Conservation (phyloP, 306 rosid genomes). For the Sechiopsis laciniata region DNA sequence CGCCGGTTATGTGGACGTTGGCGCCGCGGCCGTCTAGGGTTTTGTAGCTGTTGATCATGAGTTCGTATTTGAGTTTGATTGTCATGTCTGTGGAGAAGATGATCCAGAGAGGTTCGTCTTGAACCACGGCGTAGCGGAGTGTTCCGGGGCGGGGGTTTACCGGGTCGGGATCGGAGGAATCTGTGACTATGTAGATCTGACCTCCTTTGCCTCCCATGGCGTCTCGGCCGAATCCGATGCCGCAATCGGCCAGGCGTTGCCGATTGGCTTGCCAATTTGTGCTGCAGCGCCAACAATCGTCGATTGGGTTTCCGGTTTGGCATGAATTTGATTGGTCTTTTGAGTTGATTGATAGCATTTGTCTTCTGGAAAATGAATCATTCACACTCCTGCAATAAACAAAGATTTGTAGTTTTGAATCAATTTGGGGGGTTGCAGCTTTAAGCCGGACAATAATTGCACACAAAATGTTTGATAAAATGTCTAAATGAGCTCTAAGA, state of each 20-base stretch:
- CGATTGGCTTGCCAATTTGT: constrained; percentile 55
- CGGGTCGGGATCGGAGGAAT: constrained; percentile 79
- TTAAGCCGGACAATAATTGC: too few species aligned
- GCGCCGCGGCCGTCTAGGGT: constrained; percentile 31
- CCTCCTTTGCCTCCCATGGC: constrained; percentile 91
- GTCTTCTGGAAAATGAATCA: constrained; percentile 49
- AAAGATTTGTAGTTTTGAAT: too few species aligned
- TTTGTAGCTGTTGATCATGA: constrained; percentile 71
- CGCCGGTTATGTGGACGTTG: constrained; percentile 59
- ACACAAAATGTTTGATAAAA: too few species aligned
- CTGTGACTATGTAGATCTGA: constrained; percentile 77
- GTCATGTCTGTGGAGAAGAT: constrained; percentile 65
- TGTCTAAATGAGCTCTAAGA: too few species aligned
- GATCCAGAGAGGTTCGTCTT: constrained; percentile 86
- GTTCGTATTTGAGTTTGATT: constrained; percentile 65
- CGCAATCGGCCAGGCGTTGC: constrained; percentile 79
- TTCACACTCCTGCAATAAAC: constrained; percentile 53
- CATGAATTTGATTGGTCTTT: constrained; percentile 40
- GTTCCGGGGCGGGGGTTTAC: constrained; percentile 76
- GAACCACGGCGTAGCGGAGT: constrained; percentile 91
- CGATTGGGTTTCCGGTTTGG: constrained; percentile 74
- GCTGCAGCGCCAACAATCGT: constrained; percentile 94
- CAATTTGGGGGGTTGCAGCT: too few species aligned
- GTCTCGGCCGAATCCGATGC: constrained; percentile 73
- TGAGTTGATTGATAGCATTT: constrained; percentile 29